Evolutionary conservation across 331 rosid genomes (phyloP), one percentile per base, ranked within the genome.

Genomic region (Pyracantha coccinea): DNA sequence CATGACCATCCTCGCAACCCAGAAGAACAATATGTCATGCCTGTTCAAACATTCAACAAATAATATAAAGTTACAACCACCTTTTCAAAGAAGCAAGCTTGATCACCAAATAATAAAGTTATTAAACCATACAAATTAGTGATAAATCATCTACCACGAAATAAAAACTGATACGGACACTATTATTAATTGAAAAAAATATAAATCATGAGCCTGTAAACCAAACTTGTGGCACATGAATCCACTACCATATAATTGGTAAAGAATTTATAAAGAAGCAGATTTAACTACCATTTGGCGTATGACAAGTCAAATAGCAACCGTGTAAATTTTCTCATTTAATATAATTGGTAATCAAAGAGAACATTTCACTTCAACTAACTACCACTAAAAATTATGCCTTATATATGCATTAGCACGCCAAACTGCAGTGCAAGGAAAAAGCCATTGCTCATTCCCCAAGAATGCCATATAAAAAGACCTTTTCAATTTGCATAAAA

Each of bases 1-100:
- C 98, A 94, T 94, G 74, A 91, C 93, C 98, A 94, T 94, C 83
- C 98, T 90, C 65, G 97, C 98, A 78, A 94, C 98, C 98, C 98
- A 94, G 76, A 94, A 94, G 90, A 94, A 94, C 83, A 94, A 73
- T 78, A 94, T 94, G 83, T 94, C 97, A 76, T 94, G 98, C 92
- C 98, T 94, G 91, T 69, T 76, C 83, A 74, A 52, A 75, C 29
- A 80, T 73, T 66, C 65, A 75, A 59, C 79, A 21, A 77, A 78
- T 32, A 68, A 28, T 33, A 63, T 53, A 52, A 38, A 72, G 68
- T 24, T 72, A 52, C 19, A 24, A 24, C 38, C 25, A 17, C 19
- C 41, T 35, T 59, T 59, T 11, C 13, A 35, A 28, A 2, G 17
- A 31, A 72, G 67, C 33, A 72, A 10, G 29, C 38, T 57, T 57